Base-by-base conservation (phyloP, 2,329 filamentous ascomycete genomes). In the Dactylonectria estremocensis region DNA sequence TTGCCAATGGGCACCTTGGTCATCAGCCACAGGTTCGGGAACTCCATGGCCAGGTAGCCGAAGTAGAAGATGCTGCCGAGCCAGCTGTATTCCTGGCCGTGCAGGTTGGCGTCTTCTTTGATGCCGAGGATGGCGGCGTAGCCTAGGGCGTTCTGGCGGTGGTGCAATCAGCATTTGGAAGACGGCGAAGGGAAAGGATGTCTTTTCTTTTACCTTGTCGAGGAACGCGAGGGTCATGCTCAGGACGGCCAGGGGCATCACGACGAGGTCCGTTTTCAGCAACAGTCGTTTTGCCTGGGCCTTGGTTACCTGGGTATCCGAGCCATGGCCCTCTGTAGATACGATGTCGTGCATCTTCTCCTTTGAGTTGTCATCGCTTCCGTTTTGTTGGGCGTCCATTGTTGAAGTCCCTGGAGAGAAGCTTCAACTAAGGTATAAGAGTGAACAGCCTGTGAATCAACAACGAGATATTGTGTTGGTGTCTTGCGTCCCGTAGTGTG, bases 21-120 rank as follows among this genome's bases (percentile, higher is more conserved):
- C 10, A 77, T 78, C 1, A 80, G 64, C 62, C 70, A 77, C 40
- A 74, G 73, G 72, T 74, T 78, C 1, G 79, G 79, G 48, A 79
- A 80, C 43, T 85, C 83, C 16, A 81, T 82, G 2, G 80, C 71
- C 0, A 86, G 72, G 65, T 81, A 82, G 56, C 77, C 86, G 31
- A 88, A 81, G 70, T 88, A 88, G 75, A 88, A 89, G 31, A 82
- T 77, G 11, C 78, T 80, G 49, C 79, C 76, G 0, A 94, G 83
- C 92, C 92, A 94, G 22, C 86, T 88, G 76, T 91, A 94, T 80
- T 93, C 78, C 49, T 80, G 74, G 48, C 78, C 81, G 2, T 74
- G 64, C 37, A 79, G 76, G 49, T 77, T 46, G 0, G 70, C 62
- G 11, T 75, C 73, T 11, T 73, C 65, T 6, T 72, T 69, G 55